Base-by-base conservation (phyloP, 2,329 filamentous ascomycete genomes). In the Fusarium algeriense region DNA sequence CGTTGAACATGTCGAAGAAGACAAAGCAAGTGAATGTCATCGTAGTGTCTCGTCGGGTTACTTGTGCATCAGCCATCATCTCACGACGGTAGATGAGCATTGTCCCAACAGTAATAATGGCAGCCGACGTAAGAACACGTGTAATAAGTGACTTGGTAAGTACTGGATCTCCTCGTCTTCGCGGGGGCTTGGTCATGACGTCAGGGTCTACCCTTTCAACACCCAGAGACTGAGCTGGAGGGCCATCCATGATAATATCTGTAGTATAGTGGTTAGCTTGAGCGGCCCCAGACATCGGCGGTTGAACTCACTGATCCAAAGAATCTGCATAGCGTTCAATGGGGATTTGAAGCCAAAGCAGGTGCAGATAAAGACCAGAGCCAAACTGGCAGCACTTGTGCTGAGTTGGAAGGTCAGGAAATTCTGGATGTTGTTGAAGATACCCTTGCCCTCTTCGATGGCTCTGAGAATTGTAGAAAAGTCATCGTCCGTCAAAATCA, bases 161-260 rank as follows among this genome's bases (percentile, higher is more conserved):
- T 15, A 98, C 96, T 12, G 95, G 92, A 53, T 97, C 96, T 75
- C 92, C 91, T 72, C 94, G 92, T 64, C 92, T 90, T 35, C 97
- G 69, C 5, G 96, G 97, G 3, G 95, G 95, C 23, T 93, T 92
- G 68, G 89, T 92, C 93, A 99, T 98, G 57, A 99, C 94, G 69
- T 95, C 92, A 32, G 93, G 94, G 78, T 98, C 96, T 49, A 99
- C 96, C 20, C 91, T 91, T 80, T 99, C 96, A 38, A 99, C 96
- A 41, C 96, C 97, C 3, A 99, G 90, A 14, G 96, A 99, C 82
- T 99, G 96, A 3, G 96, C 96, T 2, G 96, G 96, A 19, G 96
- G 96, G 13, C 97, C 96, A 82, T 99, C 97, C 97, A 99, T 99
- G 76, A 99, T 95, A 78, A 99, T 98, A 80, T 99, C 95, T 98